Conservation (phyloP, 441 rosid species). For the Populus trichocarpa region DNA sequence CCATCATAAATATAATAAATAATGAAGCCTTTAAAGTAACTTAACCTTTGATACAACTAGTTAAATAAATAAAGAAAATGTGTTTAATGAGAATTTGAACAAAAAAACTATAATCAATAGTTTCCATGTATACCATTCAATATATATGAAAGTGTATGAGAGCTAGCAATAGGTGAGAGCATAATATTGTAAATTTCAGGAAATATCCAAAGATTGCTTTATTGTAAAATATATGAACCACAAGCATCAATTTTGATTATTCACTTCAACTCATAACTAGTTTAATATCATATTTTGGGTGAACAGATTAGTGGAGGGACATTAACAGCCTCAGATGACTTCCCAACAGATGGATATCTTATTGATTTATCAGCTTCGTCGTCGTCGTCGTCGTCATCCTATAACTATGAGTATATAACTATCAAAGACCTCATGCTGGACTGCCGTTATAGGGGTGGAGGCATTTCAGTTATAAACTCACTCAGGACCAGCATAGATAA, state of each 20-base stretch:
- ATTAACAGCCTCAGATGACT: conserved; percentile 61
- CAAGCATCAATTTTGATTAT: neutral
- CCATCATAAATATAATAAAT: no score
- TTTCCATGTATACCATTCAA: neutral
- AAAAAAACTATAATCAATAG: neutral
- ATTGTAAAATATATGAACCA: no score
- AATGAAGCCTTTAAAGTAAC: neutral
- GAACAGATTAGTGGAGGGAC: conserved; percentile 82
- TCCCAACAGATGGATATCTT: conserved; percentile 63
- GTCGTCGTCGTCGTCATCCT: conserved; percentile 26
- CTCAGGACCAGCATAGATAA: conserved; percentile 80
- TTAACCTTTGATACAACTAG: neutral
- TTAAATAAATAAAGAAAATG: neutral
- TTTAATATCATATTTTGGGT: neutral
- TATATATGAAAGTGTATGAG: neutral
- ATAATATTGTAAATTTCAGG: no score
- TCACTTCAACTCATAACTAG: neutral
- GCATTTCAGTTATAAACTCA: conserved; percentile 63
- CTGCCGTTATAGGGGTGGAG: conserved; percentile 78
- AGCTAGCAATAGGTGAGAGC: neutral
- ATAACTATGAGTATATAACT: conserved; percentile 71
- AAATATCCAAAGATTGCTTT: no score
- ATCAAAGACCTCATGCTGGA: conserved; percentile 71
- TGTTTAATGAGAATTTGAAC: neutral
- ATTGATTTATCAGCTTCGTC: conserved; percentile 55